Base-by-base conservation (phyloP, 139 green algal genomes). In the Tetraselmis chui region DNA sequence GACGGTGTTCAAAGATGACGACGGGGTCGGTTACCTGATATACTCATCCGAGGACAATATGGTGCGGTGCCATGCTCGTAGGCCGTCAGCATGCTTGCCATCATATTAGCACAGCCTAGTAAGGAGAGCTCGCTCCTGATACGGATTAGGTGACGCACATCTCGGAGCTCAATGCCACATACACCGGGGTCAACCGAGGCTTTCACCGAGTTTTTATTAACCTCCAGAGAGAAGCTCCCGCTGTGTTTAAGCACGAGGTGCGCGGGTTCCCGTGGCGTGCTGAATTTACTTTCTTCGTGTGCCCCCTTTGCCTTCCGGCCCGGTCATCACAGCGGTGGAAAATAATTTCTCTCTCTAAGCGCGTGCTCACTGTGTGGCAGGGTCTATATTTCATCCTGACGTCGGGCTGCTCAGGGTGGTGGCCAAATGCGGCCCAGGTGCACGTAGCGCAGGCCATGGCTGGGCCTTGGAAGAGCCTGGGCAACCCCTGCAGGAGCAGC, bases 401-500 rank as follows among this genome's bases (percentile, higher is more conserved):
- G 1, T 89, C 84, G n/a, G 88, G 83, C 2, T 91, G 88, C 83
- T 88, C 88, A 22, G 88, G 88, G 58, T 91, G 88, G 88, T 32
- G 78, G 28, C 84, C 88, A 28, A 91, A 91, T 59, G 1, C 28
- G 1, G 80, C 84, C 2, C 76, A 88, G 76, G 81, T 88, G 5
- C 87, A 89, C 29, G 79, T 82, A 32, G 82, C 85, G 11, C 29
- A 5, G 1, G 23, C 5, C 23, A 81, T 84, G 82, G 29, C 59
- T 77, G 82, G 82, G 25, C 30, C 29, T 18, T 88, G 85, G 85
- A 25, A 30, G 26, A 59, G 32, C 22, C 77, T 91, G 76, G 88
- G 88, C 22, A 83, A 89, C 67, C 88, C 88, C 25, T 84, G 79
- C 80, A 45, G 31, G 0, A 75, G 84, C 26, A 59, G 32, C 77